phyloP scores from a whole-genome alignment of 305 asterid genomes.

The Fraxinus sp. region DNA sequence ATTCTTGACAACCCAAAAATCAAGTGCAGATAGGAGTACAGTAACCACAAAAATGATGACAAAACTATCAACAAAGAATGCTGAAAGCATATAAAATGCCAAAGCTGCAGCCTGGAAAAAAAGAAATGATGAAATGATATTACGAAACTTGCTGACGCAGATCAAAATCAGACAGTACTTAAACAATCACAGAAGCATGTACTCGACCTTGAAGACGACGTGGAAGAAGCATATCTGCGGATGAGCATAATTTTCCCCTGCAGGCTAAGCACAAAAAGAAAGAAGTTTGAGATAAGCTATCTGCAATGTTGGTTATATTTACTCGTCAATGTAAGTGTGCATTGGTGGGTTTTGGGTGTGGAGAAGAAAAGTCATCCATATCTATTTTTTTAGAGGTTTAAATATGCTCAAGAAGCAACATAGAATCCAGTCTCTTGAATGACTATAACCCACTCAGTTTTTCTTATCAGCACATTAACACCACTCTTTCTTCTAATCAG shows the following conservation, averaged over 20 bases:
- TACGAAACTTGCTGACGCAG: constrained; percentile 8
- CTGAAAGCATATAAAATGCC: constrained; percentile 90
- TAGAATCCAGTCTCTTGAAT: background rate
- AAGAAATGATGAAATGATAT: constrained; percentile 13
- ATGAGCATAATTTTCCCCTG: constrained; percentile 79
- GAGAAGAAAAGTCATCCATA: constrained; percentile 1
- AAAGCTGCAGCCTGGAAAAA: constrained; percentile 76
- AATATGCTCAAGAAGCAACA: background rate
- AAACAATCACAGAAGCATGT: constrained; percentile 19
- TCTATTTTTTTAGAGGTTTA: background rate
- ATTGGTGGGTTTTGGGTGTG: background rate
- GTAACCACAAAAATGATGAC: constrained; percentile 91
- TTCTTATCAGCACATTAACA: background rate
- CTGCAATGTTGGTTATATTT: background rate
- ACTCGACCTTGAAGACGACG: constrained; percentile 74
- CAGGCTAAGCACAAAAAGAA: constrained; percentile 52
- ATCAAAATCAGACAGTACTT: background rate
- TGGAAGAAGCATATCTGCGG: constrained; percentile 88
- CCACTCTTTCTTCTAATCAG: background rate
- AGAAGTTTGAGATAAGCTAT: constrained; percentile 11
- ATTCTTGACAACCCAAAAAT: constrained; percentile 97
- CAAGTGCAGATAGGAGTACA: constrained; percentile 85
- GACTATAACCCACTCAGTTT: background rate
- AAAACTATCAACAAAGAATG: constrained; percentile 72
- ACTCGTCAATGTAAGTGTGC: background rate